A percentile compares a stretch with the other conserved stretches of the same genome.
These are phyloP conservation scores for Magnusiomyces tetraspermus DNA, from an alignment of 1,139 yeast genomes.

Conservation along the genomic window DNA sequence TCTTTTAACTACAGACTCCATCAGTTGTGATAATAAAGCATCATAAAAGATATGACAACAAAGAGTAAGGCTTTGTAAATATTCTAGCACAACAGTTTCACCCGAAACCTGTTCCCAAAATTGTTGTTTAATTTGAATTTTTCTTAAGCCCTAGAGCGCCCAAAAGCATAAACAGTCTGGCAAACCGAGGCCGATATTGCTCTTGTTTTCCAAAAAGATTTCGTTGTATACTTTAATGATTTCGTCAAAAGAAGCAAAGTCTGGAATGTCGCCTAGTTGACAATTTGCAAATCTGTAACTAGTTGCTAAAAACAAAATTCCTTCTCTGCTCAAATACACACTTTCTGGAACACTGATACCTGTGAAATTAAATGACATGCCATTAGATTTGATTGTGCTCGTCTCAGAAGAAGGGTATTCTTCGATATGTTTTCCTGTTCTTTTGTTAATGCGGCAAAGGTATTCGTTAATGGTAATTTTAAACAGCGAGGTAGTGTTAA, in stretches of 20 bases:
- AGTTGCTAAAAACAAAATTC: slow-evolving; percentile 30
- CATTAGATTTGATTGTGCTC: slow-evolving; percentile 8
- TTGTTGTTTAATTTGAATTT: slow-evolving; percentile 25
- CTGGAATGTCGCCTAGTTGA: slow-evolving; percentile 13
- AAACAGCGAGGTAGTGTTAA: slow-evolving; percentile 43
- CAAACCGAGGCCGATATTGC: slow-evolving; percentile 26
- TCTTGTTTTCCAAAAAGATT: slow-evolving; percentile 6
- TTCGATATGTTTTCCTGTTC: slow-evolving; percentile 9
- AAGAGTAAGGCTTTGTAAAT: slow-evolving; percentile 37
- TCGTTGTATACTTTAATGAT: slow-evolving; percentile 18
- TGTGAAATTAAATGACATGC: slow-evolving; percentile 17
- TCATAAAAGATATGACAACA: slow-evolving; percentile 30
- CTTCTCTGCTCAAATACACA: slow-evolving; percentile 24
- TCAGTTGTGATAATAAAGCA: slow-evolving; percentile 17
- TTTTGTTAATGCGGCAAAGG: slow-evolving; percentile 8
- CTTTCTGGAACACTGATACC: slow-evolving; percentile 10
- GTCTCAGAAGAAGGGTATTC: slow-evolving; percentile 13
- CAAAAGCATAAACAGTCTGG: slow-evolving; percentile 38
- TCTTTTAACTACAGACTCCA: slow-evolving; percentile 29
- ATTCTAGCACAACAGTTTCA: slow-evolving; percentile 30
- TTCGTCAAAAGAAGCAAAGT: slow-evolving; percentile 18
- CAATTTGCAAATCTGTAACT: slow-evolving; percentile 26
- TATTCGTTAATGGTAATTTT: slow-evolving; percentile 21
- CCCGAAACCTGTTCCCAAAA: slow-evolving; percentile 21
- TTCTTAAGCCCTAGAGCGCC: slow-evolving; percentile 35